Evolutionary conservation across 2,329 filamentous ascomycete genomes (phyloP), one percentile per base, ranked within the genome.

Genomic region (Fusarium nelsonii): DNA sequence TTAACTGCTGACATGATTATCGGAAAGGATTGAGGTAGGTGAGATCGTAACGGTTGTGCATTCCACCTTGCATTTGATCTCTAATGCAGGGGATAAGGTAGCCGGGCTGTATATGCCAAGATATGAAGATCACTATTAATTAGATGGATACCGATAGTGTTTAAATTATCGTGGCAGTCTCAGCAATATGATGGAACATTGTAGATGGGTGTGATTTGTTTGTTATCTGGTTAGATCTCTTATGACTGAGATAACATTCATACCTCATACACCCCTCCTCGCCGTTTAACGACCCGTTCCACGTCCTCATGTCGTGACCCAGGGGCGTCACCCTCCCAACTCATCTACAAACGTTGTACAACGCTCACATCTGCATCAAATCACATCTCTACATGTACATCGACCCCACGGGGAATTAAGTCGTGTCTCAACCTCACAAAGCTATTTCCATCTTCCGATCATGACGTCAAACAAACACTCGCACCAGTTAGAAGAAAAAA

Each of bases 221-320:
- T 18, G 58, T 18, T 37, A n/a, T 30, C 8, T 43, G 26, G 34
- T 39, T 37, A 12, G 3, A 33, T 44, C 10, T 18, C 30, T 36
- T 10, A 16, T 20, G 8, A 6, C 10, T 33, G 11, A 10, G 20
- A 20, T n/a, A n/a, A n/a, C 14, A 5, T 58, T 28, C 33, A 30
- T 46, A 37, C 28, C 33, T 43, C 36, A 48, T 43, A 69, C 40
- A 4, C 55, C 58, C 30, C 32, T 58, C 60, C 30, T 67, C 59
- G 41, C 10, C 60, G 69, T 75, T 73, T 71, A 61, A 43, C 53
- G 54, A 57, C 55, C 43, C 51, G 68, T 75, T 70, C 37, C 63
- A 75, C 74, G 69, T 76, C 58, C 41, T 68, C 48, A 66, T 72
- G 69, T 37, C 41, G 74, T 76, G 65, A 57, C 65, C 58, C 56